Evolutionary conservation across 495 filamentous ascomycete genomes (phyloP), one percentile per base, ranked within the genome.

Genomic region (Penicillium bovifimosum): DNA sequence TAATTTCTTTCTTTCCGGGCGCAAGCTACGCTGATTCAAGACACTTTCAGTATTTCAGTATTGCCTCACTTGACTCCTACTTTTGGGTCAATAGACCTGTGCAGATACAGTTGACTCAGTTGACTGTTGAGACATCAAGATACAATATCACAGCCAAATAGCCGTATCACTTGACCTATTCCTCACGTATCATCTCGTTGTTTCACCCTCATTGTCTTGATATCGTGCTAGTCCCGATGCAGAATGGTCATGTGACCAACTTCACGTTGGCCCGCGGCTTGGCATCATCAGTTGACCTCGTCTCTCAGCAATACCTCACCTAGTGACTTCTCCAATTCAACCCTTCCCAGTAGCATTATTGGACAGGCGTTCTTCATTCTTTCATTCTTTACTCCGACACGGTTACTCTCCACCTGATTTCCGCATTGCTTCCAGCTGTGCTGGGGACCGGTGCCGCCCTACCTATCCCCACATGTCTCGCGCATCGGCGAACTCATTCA

Each of bases 381-480:
- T 41, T 50, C 39, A 34, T 34, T 50, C 47, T 65, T 55, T 53
- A 17, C 32, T 24, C 62, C 63, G 46, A 31, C 50, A 41, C 59
- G 55, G 56, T 52, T 43, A 65, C 59, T 45, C 41, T 53, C 53
- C 54, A 54, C 56, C 44, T 48, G 49, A 50, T 53, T 53, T 59
- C 44, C 61, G 53, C 56, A 43, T 60, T 50, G 55, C 62, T 62
- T 54, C 60, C 64, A 56, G 62, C 53, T 59, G 57, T 46, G 63
- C 57, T 65, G 58, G 61, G 67, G 60, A 63, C 60, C 62, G 59
- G 63, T 54, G 58, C 61, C 65, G 66, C 64, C 64, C 68, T 64
- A 53, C 67, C 67, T 67, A 68, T 75, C 72, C 67, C 74, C 74
- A 73, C 72, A 76, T 76, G 72, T 75, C 72, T 73, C 65, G 74